A percentile compares a stretch with the other conserved stretches of the same genome.
These are phyloP conservation scores for Saturnispora gosingensis DNA, from an alignment of 805 yeast genomes.

Conservation along the genomic window DNA sequence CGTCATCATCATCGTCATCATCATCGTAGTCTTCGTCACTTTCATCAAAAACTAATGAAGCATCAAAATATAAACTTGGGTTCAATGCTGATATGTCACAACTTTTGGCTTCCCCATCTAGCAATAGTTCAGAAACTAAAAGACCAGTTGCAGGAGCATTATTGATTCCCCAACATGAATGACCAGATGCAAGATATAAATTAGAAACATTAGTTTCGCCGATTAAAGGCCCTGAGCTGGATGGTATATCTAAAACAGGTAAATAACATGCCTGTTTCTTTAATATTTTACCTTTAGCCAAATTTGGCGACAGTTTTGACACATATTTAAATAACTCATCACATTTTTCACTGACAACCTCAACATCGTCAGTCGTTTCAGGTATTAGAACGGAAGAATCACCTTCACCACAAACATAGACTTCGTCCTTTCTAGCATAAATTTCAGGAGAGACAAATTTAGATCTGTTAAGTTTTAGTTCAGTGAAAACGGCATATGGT, in stretches of 20 bases:
- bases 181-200: constrained; percentile 80
- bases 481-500: constrained; percentile 92
- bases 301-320: constrained; percentile 59
- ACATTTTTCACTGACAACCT: constrained; percentile 78
- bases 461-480: constrained; percentile 58
- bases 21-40: constrained; percentile 24
- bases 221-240: constrained; percentile 84
- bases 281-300: constrained; percentile 64
- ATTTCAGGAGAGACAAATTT: constrained; percentile 85
- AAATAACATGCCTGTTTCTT: constrained; percentile 90
- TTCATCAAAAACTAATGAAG: constrained; percentile 33
- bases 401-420: constrained; percentile 96
- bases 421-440: constrained; percentile 91
- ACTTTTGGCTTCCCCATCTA: constrained; percentile 72
- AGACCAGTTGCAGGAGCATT: constrained; percentile 98
- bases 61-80: constrained; percentile 83
- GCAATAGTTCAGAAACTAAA: constrained; percentile 72
- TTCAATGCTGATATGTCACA: constrained; percentile 78
- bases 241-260: constrained; percentile 90
- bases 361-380: constrained; percentile 89
- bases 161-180: constrained; percentile 98
- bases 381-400: constrained; percentile 87
- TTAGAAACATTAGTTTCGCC: constrained; percentile 87
- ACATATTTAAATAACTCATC: constrained; percentile 80
- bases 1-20: constrained; percentile 19